Conservation (phyloP, 2,329 filamentous ascomycete genomes). For the Ceratocystis ficicola region DNA sequence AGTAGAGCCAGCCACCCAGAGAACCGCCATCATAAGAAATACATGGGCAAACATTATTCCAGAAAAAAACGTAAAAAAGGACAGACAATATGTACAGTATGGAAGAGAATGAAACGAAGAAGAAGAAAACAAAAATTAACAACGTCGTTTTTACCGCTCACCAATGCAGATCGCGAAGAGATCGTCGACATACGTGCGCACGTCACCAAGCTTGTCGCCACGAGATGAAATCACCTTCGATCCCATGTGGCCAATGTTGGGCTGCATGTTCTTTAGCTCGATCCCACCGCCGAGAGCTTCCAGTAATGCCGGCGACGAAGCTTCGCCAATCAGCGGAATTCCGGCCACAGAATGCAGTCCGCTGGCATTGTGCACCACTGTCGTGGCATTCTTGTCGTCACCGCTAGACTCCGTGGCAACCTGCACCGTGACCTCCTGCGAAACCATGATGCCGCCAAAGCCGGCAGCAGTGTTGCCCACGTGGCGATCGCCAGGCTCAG, state of each 20-base stretch:
- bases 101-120: neutral
- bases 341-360: slow-evolving; percentile 9
- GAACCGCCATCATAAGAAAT: neutral
- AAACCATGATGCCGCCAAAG: slow-evolving; percentile 49
- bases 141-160: slow-evolving; percentile 13
- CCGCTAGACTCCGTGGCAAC: slow-evolving; percentile 28
- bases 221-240: slow-evolving; percentile 23
- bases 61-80: neutral
- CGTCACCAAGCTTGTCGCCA: slow-evolving; percentile 30
- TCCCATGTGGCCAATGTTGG: slow-evolving; percentile 26
- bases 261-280: slow-evolving; percentile 23
- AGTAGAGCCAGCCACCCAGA: neutral
- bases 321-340: slow-evolving; percentile 19
- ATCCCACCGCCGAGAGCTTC: slow-evolving; percentile 14
- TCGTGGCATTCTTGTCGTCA: slow-evolving; percentile 21
- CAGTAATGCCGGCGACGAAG: slow-evolving; percentile 6
- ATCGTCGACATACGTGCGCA: slow-evolving; percentile 36
- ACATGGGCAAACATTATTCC: neutral
- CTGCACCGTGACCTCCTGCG: slow-evolving; percentile 45
- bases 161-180: slow-evolving; percentile 26
- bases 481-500: slow-evolving; percentile 14
- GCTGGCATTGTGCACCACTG: neutral
- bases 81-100: neutral
- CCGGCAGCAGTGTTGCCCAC: slow-evolving; percentile 21
- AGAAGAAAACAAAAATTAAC: neutral